Evolutionary conservation across 352 stramenopile genomes (phyloP).

Genomic region (Phytophthora quininea): DNA sequence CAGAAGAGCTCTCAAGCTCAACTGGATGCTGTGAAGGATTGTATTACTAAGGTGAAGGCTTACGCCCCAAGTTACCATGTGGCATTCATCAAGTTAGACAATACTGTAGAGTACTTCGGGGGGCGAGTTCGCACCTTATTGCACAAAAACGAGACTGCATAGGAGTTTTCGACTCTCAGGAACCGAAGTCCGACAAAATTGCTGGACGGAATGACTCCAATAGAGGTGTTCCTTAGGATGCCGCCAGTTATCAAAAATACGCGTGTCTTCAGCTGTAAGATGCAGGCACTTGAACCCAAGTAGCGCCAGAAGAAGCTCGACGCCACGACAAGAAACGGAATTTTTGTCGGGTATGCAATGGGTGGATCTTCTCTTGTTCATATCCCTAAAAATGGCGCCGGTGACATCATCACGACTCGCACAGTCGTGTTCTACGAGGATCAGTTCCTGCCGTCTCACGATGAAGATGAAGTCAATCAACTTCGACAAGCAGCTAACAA

Average conservation of each 20-base stretch:
- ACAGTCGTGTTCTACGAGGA: not conserved
- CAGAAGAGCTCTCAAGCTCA: not conserved
- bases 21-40: not conserved
- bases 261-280: constrained; percentile 13
- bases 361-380: constrained; percentile 7
- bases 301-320: constrained; percentile 17
- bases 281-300: constrained; percentile 8
- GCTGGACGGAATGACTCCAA: constrained; percentile 7
- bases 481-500: not conserved
- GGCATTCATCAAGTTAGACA: not conserved
- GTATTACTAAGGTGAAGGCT: not conserved
- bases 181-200: constrained; percentile 13
- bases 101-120: not conserved
- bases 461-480: not conserved
- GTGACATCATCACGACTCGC: not conserved
- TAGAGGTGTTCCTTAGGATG: not conserved
- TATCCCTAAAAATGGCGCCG: not conserved
- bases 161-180: constrained; percentile 14
- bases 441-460: not conserved
- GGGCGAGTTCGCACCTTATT: constrained; percentile 12
- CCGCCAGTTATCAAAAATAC: constrained; percentile 3
- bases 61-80: not conserved
- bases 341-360: constrained; percentile 16
- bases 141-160: constrained; percentile 13
- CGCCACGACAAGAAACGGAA: constrained; percentile 5